Conservation (phyloP, 1,139 yeast genomes). For the Pichia sp. region DNA sequence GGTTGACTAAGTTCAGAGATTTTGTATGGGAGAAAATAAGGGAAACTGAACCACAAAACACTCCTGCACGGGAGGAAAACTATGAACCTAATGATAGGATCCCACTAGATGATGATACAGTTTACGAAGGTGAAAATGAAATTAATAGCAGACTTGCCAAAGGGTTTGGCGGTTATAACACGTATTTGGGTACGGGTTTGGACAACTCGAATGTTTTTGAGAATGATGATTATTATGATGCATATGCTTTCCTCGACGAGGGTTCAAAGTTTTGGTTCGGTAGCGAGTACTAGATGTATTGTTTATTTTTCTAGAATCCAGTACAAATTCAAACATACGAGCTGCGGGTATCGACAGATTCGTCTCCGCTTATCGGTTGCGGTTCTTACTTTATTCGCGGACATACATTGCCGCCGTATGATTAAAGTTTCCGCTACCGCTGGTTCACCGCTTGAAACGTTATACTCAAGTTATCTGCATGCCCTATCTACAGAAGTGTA, state of each 20-base stretch:
- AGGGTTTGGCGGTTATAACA: not conserved
- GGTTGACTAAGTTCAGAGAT: slow-evolving; percentile 17
- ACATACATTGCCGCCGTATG: too few species aligned
- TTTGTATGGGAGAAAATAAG: slow-evolving; percentile 4
- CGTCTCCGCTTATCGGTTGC: too few species aligned
- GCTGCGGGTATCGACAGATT: too few species aligned
- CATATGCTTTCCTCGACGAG: slow-evolving; percentile 15
- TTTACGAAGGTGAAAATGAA: not conserved
- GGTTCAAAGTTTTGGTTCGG: slow-evolving; percentile 19
- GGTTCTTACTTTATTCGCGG: too few species aligned
- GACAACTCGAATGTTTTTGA: not conserved
- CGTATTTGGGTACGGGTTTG: not conserved
- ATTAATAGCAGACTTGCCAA: not conserved
- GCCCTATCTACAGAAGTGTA: too few species aligned
- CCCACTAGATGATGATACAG: not conserved
- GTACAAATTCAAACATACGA: too few species aligned
- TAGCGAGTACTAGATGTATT: not conserved
- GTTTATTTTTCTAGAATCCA: too few species aligned
- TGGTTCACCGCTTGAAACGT: too few species aligned
- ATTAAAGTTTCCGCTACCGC: too few species aligned
- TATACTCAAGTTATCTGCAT: too few species aligned
- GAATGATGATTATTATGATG: not conserved
- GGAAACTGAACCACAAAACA: not conserved
- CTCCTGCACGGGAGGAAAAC: not conserved
- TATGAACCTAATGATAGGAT: not conserved